phyloP scores from a whole-genome alignment of 768 basidiomycete genomes.

The Dacryopinax spathularia region DNA sequence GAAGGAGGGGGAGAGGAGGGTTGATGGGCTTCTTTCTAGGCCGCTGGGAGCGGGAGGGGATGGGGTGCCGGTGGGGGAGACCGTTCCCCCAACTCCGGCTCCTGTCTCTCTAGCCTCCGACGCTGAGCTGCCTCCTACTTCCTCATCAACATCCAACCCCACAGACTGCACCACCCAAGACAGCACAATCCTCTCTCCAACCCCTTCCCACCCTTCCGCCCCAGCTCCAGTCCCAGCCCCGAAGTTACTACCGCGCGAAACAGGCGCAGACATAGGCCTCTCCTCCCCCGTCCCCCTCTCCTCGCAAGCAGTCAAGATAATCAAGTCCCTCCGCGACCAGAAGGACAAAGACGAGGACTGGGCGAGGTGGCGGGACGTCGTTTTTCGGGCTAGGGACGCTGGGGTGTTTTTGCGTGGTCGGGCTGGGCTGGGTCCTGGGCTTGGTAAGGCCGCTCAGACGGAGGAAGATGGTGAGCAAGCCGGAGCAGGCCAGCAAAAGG shows the following conservation, averaged over 20 bases:
- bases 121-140: too few relatives aligned
- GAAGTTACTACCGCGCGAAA: constrained; percentile 72
- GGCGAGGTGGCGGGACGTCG: constrained; percentile 75
- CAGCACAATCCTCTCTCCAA: neutral
- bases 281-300: constrained; percentile 72
- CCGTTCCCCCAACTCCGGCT: neutral
- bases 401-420: constrained; percentile 25
- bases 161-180: constrained; percentile 8
- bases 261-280: constrained; percentile 77
- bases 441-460: constrained; percentile 13
- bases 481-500: neutral
- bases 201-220: constrained; percentile 3
- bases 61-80: neutral
- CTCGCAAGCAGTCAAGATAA: constrained; percentile 60
- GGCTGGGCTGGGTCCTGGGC: constrained; percentile 29
- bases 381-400: constrained; percentile 60
- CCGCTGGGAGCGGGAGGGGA: constrained; percentile 4
- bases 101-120: too few relatives aligned
- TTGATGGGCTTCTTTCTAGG: too few relatives aligned
- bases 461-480: neutral
- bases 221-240: constrained; percentile 11
- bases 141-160: too few relatives aligned
- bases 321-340: constrained; percentile 64
- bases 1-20: constrained; percentile 4
- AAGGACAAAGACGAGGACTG: constrained; percentile 86